Percentiles rank a stretch among this genome's conserved stretches.
phyloP scores from a whole-genome alignment of 1,284 basidiomycete species.

The Microbotryum silenes-acaulis region DNA sequence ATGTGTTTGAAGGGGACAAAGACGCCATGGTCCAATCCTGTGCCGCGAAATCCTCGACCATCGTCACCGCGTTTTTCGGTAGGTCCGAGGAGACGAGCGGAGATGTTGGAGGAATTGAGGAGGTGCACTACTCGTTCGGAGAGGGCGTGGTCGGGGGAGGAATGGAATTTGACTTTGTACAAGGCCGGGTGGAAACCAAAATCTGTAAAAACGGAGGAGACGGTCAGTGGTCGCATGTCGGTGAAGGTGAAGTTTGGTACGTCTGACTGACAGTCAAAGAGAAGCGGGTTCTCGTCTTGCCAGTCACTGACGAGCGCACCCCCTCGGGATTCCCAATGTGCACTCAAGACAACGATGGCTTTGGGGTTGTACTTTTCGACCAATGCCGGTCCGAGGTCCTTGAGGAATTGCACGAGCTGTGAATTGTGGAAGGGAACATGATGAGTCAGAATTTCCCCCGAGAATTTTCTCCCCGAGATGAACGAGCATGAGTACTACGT shows the following conservation, averaged over 20 bases:
- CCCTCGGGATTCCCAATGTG: slow-evolving; percentile 62
- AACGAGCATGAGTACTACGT: too few relatives aligned
- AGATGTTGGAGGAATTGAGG: slow-evolving; percentile 55
- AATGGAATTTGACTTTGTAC: slow-evolving; percentile 60
- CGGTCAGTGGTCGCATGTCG: not conserved
- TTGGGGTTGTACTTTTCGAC: slow-evolving; percentile 63
- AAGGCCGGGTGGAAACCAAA: slow-evolving; percentile 49
- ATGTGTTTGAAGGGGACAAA: slow-evolving; percentile 68
- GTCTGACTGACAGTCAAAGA: slow-evolving; percentile 50
- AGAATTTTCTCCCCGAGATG: too few relatives aligned
- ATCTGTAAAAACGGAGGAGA: slow-evolving; percentile 3
- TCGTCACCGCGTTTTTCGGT: slow-evolving; percentile 56
- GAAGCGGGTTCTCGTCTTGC: slow-evolving; percentile 59
- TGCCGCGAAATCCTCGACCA: slow-evolving; percentile 57
- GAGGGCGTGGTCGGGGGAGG: slow-evolving; percentile 53
- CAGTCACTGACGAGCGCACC: slow-evolving; percentile 64
- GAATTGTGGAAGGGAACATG: not conserved
- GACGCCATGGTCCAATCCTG: slow-evolving; percentile 45
- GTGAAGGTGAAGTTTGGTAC: too few relatives aligned
- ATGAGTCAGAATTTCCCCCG: slow-evolving; percentile 30
- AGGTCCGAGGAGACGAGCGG: slow-evolving; percentile 49
- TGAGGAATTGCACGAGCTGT: slow-evolving; percentile 53
- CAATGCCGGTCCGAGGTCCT: slow-evolving; percentile 58
- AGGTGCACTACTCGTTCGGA: slow-evolving; percentile 54
- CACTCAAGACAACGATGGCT: slow-evolving; percentile 67